phyloP scores from a whole-genome alignment of 257 asterid genomes.

The Salvia hispanica region DNA sequence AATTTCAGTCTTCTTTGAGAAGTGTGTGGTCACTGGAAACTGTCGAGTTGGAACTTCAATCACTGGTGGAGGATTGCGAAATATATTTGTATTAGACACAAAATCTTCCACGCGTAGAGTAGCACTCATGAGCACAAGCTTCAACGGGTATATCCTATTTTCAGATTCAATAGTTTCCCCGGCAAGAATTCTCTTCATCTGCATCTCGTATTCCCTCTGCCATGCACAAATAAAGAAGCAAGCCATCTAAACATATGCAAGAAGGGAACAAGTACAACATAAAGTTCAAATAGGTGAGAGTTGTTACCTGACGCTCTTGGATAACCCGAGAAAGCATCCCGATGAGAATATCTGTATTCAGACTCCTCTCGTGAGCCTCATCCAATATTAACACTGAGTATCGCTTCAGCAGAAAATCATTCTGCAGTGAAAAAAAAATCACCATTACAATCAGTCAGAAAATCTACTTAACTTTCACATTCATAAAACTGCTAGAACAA shows the following conservation, averaged over 20 bases:
- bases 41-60: conserved; percentile 90
- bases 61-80: conserved; percentile 73
- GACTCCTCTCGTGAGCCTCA: conserved; percentile 98
- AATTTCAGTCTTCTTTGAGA: conserved; percentile 79
- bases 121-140: conserved; percentile 95
- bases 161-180: conserved; percentile 54
- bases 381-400: conserved; percentile 89
- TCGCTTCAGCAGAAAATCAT: conserved; percentile 78
- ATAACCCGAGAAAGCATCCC: conserved; percentile 98
- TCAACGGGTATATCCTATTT: conserved; percentile 71
- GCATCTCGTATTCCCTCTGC: conserved; percentile 72
- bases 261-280: conserved; percentile 16
- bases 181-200: conserved; percentile 57
- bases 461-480: background rate
- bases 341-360: conserved; percentile 95
- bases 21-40: conserved; percentile 80
- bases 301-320: conserved; percentile 71
- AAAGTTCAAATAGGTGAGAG: conserved; percentile 22
- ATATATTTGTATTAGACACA: conserved; percentile 59
- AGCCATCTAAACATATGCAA: conserved; percentile 16
- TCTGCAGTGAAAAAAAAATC: conserved; percentile 46
- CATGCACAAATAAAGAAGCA: conserved; percentile 22
- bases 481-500: background rate
- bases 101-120: conserved; percentile 92
- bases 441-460: background rate